These are phyloP conservation scores for Pythium phragmiticola DNA, from an alignment of 352 stramenopile species.

Conservation along the genomic window DNA sequence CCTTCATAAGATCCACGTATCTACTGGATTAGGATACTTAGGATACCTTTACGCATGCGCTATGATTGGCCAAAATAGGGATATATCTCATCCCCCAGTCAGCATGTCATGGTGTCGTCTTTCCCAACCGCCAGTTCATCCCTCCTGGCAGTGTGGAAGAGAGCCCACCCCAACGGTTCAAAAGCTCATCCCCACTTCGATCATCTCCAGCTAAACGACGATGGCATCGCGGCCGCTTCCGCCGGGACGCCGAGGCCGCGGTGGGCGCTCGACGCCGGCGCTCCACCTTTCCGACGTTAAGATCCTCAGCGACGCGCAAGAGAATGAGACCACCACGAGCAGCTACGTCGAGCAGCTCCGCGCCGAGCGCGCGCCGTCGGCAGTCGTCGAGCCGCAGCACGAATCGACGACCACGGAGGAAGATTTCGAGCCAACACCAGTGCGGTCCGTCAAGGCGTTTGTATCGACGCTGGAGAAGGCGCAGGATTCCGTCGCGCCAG, in stretches of 20 bases:
- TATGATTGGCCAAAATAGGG: constrained; percentile 14
- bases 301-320: constrained; percentile 20
- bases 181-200: constrained; percentile 1
- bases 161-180: not conserved
- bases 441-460: constrained; percentile 27
- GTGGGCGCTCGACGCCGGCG: constrained; percentile 22
- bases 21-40: constrained; percentile 16
- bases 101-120: constrained; percentile 11
- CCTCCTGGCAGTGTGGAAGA: constrained; percentile 13
- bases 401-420: constrained; percentile 12
- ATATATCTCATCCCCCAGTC: constrained; percentile 9
- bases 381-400: constrained; percentile 14
- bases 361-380: not conserved
- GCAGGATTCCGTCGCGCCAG: not conserved
- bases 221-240: constrained; percentile 48
- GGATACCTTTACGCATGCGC: too few species aligned
- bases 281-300: constrained; percentile 30
- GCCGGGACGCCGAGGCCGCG: constrained; percentile 25
- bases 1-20: constrained; percentile 7
- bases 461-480: constrained; percentile 16
- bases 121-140: not conserved
- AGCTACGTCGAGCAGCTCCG: constrained; percentile 19
- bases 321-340: not conserved
- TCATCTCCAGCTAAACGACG: not conserved
- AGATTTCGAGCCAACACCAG: constrained; percentile 3